phyloP scores from a whole-genome alignment of 2,329 filamentous ascomycete species.

The Aulographum hederae region DNA sequence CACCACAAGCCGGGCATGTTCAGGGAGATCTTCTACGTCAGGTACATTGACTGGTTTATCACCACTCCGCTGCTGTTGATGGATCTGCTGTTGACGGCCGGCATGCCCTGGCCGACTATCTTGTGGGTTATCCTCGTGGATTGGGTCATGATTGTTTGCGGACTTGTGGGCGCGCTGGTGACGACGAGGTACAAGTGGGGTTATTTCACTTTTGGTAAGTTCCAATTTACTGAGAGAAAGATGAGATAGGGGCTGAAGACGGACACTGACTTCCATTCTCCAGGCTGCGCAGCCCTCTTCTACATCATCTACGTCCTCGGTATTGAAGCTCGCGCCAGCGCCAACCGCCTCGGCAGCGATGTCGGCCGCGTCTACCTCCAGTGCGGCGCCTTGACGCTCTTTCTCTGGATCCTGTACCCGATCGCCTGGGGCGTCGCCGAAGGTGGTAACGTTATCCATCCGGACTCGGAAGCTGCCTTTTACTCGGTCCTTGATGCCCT shows the following conservation, averaged over 20 bases:
- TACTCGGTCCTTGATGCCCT: conserved; percentile 49
- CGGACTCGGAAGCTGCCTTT: conserved; percentile 49
- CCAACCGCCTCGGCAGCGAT: conserved; percentile 32
- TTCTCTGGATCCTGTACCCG: conserved; percentile 48
- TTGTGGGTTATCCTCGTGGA: conserved; percentile 44
- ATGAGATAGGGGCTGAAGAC: no score
- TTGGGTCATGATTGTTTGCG: conserved; percentile 48
- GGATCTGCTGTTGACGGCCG: conserved; percentile 44
- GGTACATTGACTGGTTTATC: conserved; percentile 47
- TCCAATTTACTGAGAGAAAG: no score
- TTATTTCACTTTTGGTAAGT: conserved; percentile 36
- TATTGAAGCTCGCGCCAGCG: conserved; percentile 37
- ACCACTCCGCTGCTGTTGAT: conserved; percentile 46
- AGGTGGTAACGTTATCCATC: conserved; percentile 46
- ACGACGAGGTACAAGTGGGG: conserved; percentile 48
- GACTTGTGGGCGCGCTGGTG: conserved; percentile 47
- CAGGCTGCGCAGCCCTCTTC: conserved; percentile 28
- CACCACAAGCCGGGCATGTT: conserved; percentile 28
- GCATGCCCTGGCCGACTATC: conserved; percentile 45
- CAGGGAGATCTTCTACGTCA: conserved; percentile 47
- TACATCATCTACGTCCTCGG: conserved; percentile 43
- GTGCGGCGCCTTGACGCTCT: conserved; percentile 38
- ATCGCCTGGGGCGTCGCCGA: conserved; percentile 45
- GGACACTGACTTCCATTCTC: background rate
- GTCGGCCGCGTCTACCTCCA: conserved; percentile 34